Percentiles rank a stretch among this genome's conserved stretches.
phyloP scores from a whole-genome alignment of 2,329 filamentous ascomycete genomes.

The Chrysoporthe cubensis region DNA sequence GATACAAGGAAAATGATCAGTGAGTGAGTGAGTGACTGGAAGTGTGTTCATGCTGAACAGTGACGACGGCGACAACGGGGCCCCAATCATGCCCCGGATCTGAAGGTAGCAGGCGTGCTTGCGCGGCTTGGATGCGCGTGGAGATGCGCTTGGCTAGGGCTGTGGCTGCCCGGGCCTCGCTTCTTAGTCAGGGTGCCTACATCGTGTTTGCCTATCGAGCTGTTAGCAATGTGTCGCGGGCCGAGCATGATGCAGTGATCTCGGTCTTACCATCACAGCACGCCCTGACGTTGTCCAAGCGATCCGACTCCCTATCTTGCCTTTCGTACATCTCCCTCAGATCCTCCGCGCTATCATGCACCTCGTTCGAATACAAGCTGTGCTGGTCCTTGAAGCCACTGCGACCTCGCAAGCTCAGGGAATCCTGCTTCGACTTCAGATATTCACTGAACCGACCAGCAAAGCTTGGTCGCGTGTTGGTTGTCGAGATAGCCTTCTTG shows the following conservation, averaged over 20 bases:
- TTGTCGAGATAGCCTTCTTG: conserved; percentile 38
- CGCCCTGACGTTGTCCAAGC: conserved; percentile 91
- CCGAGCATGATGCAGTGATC: neutral
- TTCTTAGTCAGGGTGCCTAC: conserved; percentile 63
- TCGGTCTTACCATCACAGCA: conserved; percentile 89
- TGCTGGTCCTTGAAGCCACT: conserved; percentile 43
- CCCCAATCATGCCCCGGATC: conserved; percentile 32
- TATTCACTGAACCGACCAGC: conserved; percentile 62
- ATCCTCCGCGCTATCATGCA: conserved; percentile 82
- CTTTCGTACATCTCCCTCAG: conserved; percentile 77
- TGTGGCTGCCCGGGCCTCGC: conserved; percentile 47
- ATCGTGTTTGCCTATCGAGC: conserved; percentile 69
- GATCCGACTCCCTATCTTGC: conserved; percentile 75
- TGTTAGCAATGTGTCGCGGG: neutral
- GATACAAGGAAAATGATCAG: conserved; percentile 21
- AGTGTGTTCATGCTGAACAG: neutral
- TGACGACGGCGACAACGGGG: neutral
- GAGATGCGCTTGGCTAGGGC: conserved; percentile 36
- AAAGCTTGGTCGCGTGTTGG: conserved; percentile 19
- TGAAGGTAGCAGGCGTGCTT: conserved; percentile 30
- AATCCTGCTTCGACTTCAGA: conserved; percentile 56
- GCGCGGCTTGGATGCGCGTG: conserved; percentile 27
- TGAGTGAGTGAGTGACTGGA: conserved; percentile 20
- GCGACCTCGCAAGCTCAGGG: conserved; percentile 58
- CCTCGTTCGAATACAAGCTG: conserved; percentile 58